Evolutionary conservation across 345 rosid species (phyloP), one percentile per base, ranked within the genome.

Genomic region (Gossypium raimondii): DNA sequence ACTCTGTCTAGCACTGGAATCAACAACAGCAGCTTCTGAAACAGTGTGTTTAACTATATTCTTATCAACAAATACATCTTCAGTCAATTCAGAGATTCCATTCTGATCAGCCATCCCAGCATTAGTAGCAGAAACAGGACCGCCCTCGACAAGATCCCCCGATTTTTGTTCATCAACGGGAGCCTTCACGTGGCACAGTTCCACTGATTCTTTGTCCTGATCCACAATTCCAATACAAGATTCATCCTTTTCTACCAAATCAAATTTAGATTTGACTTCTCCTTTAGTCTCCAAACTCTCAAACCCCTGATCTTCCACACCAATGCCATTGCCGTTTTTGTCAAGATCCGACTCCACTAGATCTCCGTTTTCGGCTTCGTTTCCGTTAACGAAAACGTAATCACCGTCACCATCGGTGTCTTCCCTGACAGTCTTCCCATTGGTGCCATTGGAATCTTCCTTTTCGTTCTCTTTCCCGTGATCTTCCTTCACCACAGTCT

Each of bases 351-450:
- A 56, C 45, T 66, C 72, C 61, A 73, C 75, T 16, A 80, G 75
- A 78, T 81, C 87, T 67, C 77, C 85, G 52, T 72, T 77, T 0
- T 41, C 87, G 17, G 48, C 80, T 60, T 78, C 86, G 29, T 76
- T 81, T 13, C 80, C 86, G 64, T 75, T 77, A 20, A 86, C 79
- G 70, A 85, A 82, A 70, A 82, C 89, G 45, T 82, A 82, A 29
- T 60, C 64, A 25, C 38, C 75, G n/a, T 45, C 72, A 68, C 76
- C 81, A 57, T 82, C 86, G 1, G 78, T 56, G 45, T 84, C 89
- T 67, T 81, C 84, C 70, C 81, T 78, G 17, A 69, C 82, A 47
- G 79, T 72, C 24, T 77, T 45, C 81, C 61, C 83, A 80, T 81
- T 74, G 73, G 59, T 73, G 67, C 82, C 84, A 57, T 84, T 77